Conservation (phyloP, 192 early-diverging fungal species). For the Dispira parvispora region DNA sequence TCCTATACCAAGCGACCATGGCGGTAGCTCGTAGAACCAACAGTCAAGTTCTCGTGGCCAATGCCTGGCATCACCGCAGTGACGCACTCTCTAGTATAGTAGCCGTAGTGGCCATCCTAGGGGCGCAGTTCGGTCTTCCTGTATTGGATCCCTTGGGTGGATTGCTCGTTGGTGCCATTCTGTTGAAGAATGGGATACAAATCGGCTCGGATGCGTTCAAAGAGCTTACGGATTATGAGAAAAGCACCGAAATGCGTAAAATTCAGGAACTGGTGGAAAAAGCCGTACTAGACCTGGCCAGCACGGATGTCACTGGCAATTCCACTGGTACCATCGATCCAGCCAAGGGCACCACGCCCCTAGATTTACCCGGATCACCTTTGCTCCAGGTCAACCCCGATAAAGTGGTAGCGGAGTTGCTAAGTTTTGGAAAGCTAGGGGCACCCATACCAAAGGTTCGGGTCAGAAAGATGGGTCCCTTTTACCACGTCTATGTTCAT, state of each 20-base stretch:
- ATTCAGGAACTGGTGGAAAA: too few relatives aligned
- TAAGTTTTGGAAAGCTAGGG: too few relatives aligned
- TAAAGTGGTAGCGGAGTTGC: too few relatives aligned
- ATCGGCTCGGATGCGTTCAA: conserved; percentile 29
- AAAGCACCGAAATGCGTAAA: too few relatives aligned
- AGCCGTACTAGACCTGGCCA: too few relatives aligned
- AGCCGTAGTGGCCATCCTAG: conserved; percentile 53
- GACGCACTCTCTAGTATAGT: conserved; percentile 59
- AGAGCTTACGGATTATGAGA: background rate
- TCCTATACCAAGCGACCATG: conserved; percentile 52
- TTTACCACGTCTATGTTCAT: conserved; percentile 17
- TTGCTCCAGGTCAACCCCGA: too few relatives aligned
- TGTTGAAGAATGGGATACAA: conserved; percentile 40
- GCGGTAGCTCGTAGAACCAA: conserved; percentile 40
- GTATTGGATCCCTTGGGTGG: conserved; percentile 63
- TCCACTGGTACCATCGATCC: too few relatives aligned
- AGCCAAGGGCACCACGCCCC: too few relatives aligned
- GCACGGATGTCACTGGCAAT: too few relatives aligned
- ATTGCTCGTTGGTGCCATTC: conserved; percentile 50
- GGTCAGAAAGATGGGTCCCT: conserved; percentile 19
- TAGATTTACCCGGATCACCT: too few relatives aligned
- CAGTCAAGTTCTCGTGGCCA: conserved; percentile 59
- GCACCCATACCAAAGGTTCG: background rate
- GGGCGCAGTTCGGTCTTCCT: conserved; percentile 48
- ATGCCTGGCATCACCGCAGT: conserved; percentile 77